Evolutionary conservation across 768 basidiomycete genomes (phyloP).

Genomic region (Pleurotus ostreatus): DNA sequence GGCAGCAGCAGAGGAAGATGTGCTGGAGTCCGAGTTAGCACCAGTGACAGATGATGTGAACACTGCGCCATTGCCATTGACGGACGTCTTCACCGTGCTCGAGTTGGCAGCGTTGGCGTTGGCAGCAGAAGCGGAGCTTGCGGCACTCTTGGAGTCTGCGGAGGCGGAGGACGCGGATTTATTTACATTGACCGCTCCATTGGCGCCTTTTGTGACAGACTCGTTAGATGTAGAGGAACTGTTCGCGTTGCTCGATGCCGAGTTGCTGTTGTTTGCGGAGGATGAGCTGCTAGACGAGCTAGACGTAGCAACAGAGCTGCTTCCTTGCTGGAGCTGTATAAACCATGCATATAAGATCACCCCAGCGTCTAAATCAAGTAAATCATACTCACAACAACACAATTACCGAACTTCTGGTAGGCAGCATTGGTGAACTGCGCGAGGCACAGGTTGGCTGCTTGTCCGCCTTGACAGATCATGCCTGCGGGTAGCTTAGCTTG

Average conservation of each 20-base stretch:
- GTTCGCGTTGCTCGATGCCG: background rate
- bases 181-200: constrained; percentile 2
- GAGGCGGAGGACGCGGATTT: background rate
- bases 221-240: background rate
- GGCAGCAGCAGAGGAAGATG: background rate
- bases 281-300: constrained; percentile 6
- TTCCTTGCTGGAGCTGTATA: background rate
- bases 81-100: constrained; percentile 5
- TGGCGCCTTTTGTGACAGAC: background rate
- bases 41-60: background rate
- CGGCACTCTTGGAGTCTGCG: background rate
- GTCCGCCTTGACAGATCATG: constrained; percentile 48
- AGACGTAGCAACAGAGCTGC: constrained; percentile 1
- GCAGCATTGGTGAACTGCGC: constrained; percentile 47
- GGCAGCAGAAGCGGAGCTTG: background rate
- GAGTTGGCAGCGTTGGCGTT: constrained; percentile 5
- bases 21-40: background rate
- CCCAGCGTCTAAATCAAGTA: too few relatives aligned
- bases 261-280: background rate
- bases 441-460: constrained; percentile 40
- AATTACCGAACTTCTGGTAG: constrained; percentile 45
- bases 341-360: background rate
- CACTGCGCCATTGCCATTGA: constrained; percentile 1
- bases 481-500: constrained; percentile 42
- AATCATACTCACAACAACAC: constrained; percentile 33